Base-by-base conservation (phyloP, 495 filamentous ascomycete genomes). In the Xylaria scruposa region DNA sequence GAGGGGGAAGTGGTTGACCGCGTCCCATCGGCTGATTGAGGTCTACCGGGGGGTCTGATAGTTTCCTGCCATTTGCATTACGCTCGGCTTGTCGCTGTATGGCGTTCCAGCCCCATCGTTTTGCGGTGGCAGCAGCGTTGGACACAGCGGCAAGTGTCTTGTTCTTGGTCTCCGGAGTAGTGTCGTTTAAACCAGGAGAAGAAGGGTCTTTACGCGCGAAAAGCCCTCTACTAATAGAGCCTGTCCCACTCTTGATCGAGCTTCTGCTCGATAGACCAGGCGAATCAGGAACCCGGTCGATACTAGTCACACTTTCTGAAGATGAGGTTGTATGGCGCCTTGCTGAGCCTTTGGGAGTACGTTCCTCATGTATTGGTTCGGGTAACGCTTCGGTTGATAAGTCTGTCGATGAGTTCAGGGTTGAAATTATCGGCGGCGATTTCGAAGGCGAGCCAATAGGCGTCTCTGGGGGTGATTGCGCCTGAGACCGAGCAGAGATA, bases 61-160 rank as follows among this genome's bases (percentile, higher is more conserved):
- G 38, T 60, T 58, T 76, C 26, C 65, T 70, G 58, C 65, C 71
- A 59, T 66, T 77, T 42, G 44, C 67, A 74, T 73, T 76, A 78
- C 80, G 76, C 19, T 82, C 82, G 31, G 76, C 79, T 61, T 88
- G 85, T 49, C 90, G 88, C 62, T 89, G 88, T 63, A 95, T 86
- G 5, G 93, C 89, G 74, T 88, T 91, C 84, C 89, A 87, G 21
- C 92, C 89, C 95, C 94, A 98, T 80, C 92, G 94, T 78, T 91
- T 95, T 3, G 94, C 93, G 15, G 88, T 90, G 6, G 91, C 90
- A 19, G 93, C 92, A 4, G 90, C 93, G 56, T 90, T 90, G 0
- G 90, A 88, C 46, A 97, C 85, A 5, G 91, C 88, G 36, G 88
- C 84, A 38, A 90, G 68, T 3, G 85, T 80, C 56, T 82, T 80